phyloP scores from a whole-genome alignment of 768 basidiomycete species.

The Mycena crocata region DNA sequence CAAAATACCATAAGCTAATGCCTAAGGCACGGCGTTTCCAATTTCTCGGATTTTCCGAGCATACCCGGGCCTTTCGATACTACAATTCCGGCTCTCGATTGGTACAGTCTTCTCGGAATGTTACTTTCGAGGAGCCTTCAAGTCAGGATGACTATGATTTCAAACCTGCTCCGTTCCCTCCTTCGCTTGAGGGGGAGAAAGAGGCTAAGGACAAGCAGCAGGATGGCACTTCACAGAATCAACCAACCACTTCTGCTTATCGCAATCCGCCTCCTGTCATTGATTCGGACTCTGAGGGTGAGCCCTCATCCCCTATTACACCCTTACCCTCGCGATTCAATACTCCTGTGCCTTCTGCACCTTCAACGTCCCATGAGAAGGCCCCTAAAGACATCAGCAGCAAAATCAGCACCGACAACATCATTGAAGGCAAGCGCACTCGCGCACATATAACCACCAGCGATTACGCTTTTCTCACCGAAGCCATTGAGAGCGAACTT shows the following conservation, averaged over 20 bases:
- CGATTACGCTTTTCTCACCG: slow-evolving; percentile 1
- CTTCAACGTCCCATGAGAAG: background rate
- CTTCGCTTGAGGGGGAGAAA: slow-evolving; percentile 27
- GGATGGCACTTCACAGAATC: slow-evolving; percentile 1
- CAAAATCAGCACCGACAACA: slow-evolving; percentile 15
- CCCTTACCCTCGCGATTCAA: background rate
- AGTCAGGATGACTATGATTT: background rate
- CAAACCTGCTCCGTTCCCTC: slow-evolving; percentile 6
- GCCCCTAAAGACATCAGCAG: slow-evolving; percentile 11
- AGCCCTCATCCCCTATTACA: background rate
- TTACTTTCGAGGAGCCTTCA: slow-evolving; percentile 32
- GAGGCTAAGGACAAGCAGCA: slow-evolving; percentile 1
- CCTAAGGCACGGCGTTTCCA: slow-evolving; percentile 11
- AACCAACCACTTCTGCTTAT: background rate
- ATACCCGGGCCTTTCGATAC: slow-evolving; percentile 38
- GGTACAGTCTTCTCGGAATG: slow-evolving; percentile 41
- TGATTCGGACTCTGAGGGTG: too few species aligned
- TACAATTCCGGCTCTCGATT: slow-evolving; percentile 34
- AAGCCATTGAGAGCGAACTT: too few species aligned
- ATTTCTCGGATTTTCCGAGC: slow-evolving; percentile 35
- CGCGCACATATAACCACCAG: background rate
- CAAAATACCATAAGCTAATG: slow-evolving; percentile 36
- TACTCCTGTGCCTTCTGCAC: too few species aligned
- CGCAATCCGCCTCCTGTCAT: background rate
- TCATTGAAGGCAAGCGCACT: slow-evolving; percentile 1